These are phyloP conservation scores for Hirschfeldia incana DNA, from an alignment of 345 rosid species.

Conservation along the genomic window DNA sequence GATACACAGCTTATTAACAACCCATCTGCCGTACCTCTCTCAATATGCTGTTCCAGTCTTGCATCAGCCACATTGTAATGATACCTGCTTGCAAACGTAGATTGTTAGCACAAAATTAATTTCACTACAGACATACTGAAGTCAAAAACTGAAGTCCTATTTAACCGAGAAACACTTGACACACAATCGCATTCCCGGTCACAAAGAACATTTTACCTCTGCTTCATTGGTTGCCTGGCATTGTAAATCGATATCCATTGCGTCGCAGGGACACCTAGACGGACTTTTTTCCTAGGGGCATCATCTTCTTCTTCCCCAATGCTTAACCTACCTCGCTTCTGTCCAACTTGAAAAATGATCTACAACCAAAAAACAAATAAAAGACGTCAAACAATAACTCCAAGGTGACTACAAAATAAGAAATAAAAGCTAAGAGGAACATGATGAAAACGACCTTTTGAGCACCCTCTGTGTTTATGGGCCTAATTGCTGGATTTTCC, in stretches of 20 bases:
- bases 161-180: background rate
- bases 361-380: slow-evolving; percentile 28
- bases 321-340: slow-evolving; percentile 86
- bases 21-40: slow-evolving; percentile 95
- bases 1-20: slow-evolving; percentile 89
- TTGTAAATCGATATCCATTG: slow-evolving; percentile 97
- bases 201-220: slow-evolving; percentile 54
- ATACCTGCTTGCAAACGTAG: slow-evolving; percentile 55
- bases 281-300: slow-evolving; percentile 87
- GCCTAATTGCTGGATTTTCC: slow-evolving; percentile 74
- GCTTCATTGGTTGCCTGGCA: slow-evolving; percentile 96
- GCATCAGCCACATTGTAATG: slow-evolving; percentile 95
- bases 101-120: background rate
- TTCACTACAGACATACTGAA: background rate
- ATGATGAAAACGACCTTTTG: slow-evolving; percentile 58
- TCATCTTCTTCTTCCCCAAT: slow-evolving; percentile 87
- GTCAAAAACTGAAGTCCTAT: background rate
- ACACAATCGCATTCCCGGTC: background rate
- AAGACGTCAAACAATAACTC: slow-evolving; percentile 20
- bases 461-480: slow-evolving; percentile 96
- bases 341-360: slow-evolving; percentile 89
- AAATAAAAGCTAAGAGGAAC: slow-evolving; percentile 10
- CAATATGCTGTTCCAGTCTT: slow-evolving; percentile 88
- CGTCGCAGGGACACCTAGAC: slow-evolving; percentile 87
- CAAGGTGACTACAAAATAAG: slow-evolving; percentile 11